Conservation (phyloP, 805 yeast species). For the Candida rishiriensis region DNA sequence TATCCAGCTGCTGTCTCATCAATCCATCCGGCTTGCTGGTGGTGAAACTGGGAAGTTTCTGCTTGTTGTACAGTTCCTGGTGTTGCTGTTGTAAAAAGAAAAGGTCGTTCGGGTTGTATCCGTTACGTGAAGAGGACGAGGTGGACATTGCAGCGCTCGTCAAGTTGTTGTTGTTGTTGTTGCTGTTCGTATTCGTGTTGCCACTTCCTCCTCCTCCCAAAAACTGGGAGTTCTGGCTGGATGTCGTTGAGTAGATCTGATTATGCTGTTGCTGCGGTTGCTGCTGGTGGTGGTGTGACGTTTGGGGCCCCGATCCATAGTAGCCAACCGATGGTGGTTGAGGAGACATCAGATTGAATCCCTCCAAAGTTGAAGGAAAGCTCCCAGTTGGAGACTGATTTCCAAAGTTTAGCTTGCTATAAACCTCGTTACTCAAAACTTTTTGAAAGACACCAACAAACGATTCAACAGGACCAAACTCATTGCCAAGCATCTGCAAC, state of each 20-base stretch:
- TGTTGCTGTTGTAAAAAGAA: constrained; percentile 15
- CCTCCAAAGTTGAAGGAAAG: constrained; percentile 9
- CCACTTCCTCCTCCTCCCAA: constrained; percentile 1
- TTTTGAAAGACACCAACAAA: constrained; percentile 10
- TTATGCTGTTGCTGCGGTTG: constrained; percentile 7
- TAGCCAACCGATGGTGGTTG: not conserved
- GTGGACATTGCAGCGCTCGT: not conserved
- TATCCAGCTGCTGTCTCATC: not conserved
- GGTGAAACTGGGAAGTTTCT: constrained; percentile 7
- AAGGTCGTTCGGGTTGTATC: constrained; percentile 7
- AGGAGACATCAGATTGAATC: constrained; percentile 16
- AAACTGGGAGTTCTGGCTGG: constrained; percentile 7
- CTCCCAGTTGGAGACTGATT: constrained; percentile 2
- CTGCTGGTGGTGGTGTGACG: constrained; percentile 1
- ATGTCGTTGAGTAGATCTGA: not conserved
- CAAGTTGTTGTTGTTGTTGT: not conserved
- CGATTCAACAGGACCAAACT: constrained; percentile 7
- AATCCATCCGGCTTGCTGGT: not conserved
- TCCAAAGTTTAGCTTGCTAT: constrained; percentile 12
- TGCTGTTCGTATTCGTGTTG: not conserved
- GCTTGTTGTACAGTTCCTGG: constrained; percentile 13
- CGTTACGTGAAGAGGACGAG: not conserved
- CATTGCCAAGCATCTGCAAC: constrained; percentile 20
- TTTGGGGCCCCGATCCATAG: not conserved
- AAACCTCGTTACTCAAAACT: constrained; percentile 17